Conservation (phyloP, 2,329 filamentous ascomycete genomes). For the Fusarium virguliforme region DNA sequence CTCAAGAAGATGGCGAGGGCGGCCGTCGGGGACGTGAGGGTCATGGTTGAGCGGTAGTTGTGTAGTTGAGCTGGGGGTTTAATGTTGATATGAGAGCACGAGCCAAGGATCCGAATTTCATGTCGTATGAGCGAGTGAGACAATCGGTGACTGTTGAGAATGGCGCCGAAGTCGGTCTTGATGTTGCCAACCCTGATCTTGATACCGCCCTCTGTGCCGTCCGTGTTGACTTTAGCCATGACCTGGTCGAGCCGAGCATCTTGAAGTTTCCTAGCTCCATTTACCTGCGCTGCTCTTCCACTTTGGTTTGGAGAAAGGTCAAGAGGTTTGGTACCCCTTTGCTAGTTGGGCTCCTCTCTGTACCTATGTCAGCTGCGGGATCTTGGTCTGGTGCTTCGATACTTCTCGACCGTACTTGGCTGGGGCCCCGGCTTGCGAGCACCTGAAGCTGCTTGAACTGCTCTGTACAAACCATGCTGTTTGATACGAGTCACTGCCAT, state of each 20-base stretch:
- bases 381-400: fast-evolving
- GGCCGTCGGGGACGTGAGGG: conserved; percentile 75
- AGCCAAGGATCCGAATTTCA: neutral
- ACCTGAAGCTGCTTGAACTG: neutral
- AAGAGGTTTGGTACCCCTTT: neutral
- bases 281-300: neutral
- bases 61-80: conserved; percentile 10
- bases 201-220: neutral
- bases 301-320: neutral
- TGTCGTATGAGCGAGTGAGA: neutral
- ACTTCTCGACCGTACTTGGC: neutral
- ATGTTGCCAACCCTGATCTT: neutral
- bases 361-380: neutral
- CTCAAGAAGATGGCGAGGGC: conserved; percentile 90
- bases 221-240: neutral
- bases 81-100: conserved; percentile 22
- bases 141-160: neutral
- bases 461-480: neutral
- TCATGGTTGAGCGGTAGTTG: conserved; percentile 62
- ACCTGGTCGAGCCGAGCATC: neutral
- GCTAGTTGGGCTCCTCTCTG: neutral
- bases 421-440: neutral
- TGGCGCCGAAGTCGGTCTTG: neutral
- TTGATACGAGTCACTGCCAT: neutral
- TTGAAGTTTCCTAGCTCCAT: neutral